Evolutionary conservation across 1,284 basidiomycete species (phyloP).

Genomic region (Mycosarcoma mackinlayi): DNA sequence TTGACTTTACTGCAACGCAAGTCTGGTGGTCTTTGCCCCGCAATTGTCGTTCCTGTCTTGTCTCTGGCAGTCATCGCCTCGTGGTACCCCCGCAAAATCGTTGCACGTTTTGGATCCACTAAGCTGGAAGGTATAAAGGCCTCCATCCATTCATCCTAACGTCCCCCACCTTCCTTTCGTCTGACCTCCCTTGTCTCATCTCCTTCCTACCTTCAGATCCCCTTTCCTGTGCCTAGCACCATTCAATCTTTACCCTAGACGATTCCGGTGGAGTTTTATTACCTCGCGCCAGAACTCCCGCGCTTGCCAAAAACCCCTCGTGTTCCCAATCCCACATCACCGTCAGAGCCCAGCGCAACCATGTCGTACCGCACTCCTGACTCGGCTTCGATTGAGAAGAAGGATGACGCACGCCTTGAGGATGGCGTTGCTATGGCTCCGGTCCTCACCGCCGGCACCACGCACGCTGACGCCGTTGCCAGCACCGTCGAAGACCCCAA

Average conservation of each 20-base stretch:
- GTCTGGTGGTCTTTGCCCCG: slow-evolving; percentile 7
- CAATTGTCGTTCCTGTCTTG: slow-evolving; percentile 6
- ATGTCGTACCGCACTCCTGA: slow-evolving; percentile 39
- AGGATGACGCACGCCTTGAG: slow-evolving; percentile 45
- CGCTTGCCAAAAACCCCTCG: too few relatives aligned
- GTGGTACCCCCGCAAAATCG: slow-evolving; percentile 19
- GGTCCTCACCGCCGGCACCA: slow-evolving; percentile 47
- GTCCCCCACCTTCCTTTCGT: slow-evolving; percentile 5
- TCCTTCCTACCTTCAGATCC: not conserved
- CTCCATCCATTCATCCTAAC: not conserved
- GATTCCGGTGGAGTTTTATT: too few relatives aligned
- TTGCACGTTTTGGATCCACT: too few relatives aligned
- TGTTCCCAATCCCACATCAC: too few relatives aligned
- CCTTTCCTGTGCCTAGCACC: not conserved
- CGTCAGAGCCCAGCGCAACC: not conserved
- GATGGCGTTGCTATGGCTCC: slow-evolving; percentile 38
- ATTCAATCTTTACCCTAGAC: too few relatives aligned
- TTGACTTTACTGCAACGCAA: slow-evolving; percentile 21
- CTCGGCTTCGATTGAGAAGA: slow-evolving; percentile 51
- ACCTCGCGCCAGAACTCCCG: too few relatives aligned
- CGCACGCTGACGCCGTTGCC: slow-evolving; percentile 36
- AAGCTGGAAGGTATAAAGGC: slow-evolving; percentile 28
- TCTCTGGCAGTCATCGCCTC: not conserved
- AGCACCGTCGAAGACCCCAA: slow-evolving; percentile 36
- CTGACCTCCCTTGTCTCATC: slow-evolving; percentile 1